Evolutionary conservation across 2,329 filamentous ascomycete genomes (phyloP), one percentile per base, ranked within the genome.

Genomic region (Phialocephala subalpina): DNA sequence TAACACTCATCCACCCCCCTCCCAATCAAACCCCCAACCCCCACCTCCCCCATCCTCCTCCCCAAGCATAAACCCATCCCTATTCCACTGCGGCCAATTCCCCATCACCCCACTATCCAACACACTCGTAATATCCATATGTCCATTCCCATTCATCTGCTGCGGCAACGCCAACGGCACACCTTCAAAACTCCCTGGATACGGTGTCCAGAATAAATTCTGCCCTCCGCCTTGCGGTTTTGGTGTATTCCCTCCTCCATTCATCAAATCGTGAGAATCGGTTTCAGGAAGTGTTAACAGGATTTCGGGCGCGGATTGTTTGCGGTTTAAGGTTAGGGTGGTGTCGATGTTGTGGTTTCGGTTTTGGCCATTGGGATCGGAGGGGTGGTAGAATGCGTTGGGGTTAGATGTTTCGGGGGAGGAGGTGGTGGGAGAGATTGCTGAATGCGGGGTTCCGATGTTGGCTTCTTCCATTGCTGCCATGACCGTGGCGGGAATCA

Each of bases 171-270:
- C 63, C 1, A 72, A 22, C 1, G 68, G 70, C 6, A 72, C 35
- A 8, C 66, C 66, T 33, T 72, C 68, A 5, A 49, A 38, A 9
- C 22, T 22, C 12, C 62, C 60, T 1, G 68, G 66, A 40, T 70
- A 72, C 7, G 70, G 70, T 12, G 66, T 70, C 66, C 68, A 72
- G 47, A 65, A 69, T 3, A 64, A 35, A 14, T 67, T n/a, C n/a
- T n/a, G n/a, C n/a, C n/a, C n/a, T n/a, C n/a, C n/a, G n/a, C n/a
- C 53, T 11, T 64, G 49, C 1, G 29, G 49, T 27, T 16, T 14
- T 2, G 25, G 49, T 12, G 11, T 27, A 14, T 29, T 29, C 11
- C 12, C 29, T 2, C 45, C 20, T 2, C 45, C 20, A 12, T 14
- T 33, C 18, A 25, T 53, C 12, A 25, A 7, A 25, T n/a, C 22